Base-by-base conservation (phyloP, 805 yeast species). In the Saturnispora dispora region DNA sequence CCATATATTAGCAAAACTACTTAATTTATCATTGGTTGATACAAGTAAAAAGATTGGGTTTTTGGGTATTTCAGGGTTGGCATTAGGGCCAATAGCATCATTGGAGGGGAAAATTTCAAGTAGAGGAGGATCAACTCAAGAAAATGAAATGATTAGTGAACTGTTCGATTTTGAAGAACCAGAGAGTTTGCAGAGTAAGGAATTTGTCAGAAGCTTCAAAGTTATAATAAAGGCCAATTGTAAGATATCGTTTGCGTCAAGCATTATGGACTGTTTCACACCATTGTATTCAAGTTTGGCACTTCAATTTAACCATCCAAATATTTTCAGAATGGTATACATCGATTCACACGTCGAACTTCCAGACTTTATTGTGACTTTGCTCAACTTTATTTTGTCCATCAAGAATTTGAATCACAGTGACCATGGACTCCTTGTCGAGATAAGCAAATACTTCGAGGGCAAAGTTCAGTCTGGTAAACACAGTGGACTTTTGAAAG, bases 231-330 rank as follows among this genome's bases (percentile, higher is more conserved):
- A 75, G 13, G 74, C 78, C 52, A 87, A 90, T 55, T 87, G 86
- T 40, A 90, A 88, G 62, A 58, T 90, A 4, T 78, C 89, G 13
- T 83, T 87, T 60, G 79, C 88, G 37, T 97, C 96, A 0, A 85
- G 96, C 0, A 77, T 88, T 30, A 86, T 88, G 62, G 98, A 93
- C 66, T 97, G 88, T 64, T 68, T 93, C 58, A 91, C 89, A 2
- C 98, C 98, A 3, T 66, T 91, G n/a, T 91, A 88, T 62, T 89
- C 96, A 0, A 83, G 96, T 0, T 71, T 85, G 18, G 86, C 93
- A 50, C 70, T 82, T 2, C 90, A 88, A 62, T 73, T 85, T 2
- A 73, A 75, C 54, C 99, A 91, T 68, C 97, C 98, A 1, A 86
- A 89, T 63, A 82, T 91, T 18, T 89, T 78, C 61, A 71, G 97